Conservation (phyloP, 2,329 filamentous ascomycete species). For the Venturia carpophila region DNA sequence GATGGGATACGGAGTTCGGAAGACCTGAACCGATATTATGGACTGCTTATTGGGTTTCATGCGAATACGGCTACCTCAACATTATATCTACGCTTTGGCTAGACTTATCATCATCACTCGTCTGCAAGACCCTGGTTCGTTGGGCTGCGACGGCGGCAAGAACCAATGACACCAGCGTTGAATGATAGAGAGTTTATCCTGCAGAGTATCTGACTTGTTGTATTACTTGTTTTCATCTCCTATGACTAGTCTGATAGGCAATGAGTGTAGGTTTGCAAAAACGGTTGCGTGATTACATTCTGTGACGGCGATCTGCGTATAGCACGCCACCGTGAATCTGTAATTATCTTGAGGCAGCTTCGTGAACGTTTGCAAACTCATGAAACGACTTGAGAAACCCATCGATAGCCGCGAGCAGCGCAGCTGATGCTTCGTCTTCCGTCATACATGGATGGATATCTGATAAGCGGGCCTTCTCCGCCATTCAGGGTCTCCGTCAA, state of each 20-base stretch:
- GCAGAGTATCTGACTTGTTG: not conserved
- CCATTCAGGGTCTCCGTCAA: not conserved
- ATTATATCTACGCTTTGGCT: not conserved
- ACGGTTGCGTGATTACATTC: not conserved
- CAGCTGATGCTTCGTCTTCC: not conserved
- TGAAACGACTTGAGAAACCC: not conserved
- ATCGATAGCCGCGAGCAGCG: not conserved
- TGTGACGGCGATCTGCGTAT: not conserved
- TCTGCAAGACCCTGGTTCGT: constrained; percentile 2
- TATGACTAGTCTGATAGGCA: constrained; percentile 6
- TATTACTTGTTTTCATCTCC: constrained; percentile 2
- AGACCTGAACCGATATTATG: not conserved
- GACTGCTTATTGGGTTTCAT: not conserved
- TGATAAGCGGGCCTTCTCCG: not conserved
- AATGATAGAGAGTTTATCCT: not conserved
- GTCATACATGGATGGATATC: constrained; percentile 2
- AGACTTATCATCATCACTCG: not conserved
- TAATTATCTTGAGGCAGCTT: not conserved
- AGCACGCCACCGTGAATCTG: not conserved
- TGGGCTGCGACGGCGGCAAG: constrained; percentile 1
- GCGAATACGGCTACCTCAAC: not conserved
- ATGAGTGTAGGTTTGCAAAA: not conserved
- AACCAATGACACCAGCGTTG: not conserved
- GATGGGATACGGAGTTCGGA: constrained; percentile 11
- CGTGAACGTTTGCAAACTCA: not conserved